A percentile compares a stretch with the other conserved stretches of the same genome.
Conservation (phyloP, 2,329 filamentous ascomycete species). For the Xylaria sp. region DNA sequence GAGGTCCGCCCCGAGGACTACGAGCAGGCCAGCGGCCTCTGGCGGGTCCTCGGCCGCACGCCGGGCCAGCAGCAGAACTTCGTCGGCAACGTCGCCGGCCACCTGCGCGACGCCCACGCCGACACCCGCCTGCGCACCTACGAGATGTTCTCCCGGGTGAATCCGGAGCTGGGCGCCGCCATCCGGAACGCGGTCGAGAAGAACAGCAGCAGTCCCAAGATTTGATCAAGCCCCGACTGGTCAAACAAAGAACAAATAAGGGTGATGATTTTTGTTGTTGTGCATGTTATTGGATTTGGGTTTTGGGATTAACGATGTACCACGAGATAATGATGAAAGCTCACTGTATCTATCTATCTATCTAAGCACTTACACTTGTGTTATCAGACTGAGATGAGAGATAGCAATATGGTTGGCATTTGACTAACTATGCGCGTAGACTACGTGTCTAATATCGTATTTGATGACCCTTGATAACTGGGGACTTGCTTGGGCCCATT, state of each 20-base stretch:
- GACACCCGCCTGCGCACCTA: slow-evolving; percentile 62
- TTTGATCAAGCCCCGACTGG: slow-evolving; percentile 1
- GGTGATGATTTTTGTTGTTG: no score
- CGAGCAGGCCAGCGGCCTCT: slow-evolving; percentile 44
- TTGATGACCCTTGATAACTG: no score
- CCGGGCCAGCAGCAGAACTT: slow-evolving; percentile 64
- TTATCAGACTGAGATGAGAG: no score
- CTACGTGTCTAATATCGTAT: no score
- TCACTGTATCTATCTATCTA: neutral
- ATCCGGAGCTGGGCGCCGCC: slow-evolving; percentile 53
- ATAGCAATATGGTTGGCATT: no score
- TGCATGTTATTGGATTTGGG: no score
- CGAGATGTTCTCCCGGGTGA: slow-evolving; percentile 62
- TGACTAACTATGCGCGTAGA: no score
- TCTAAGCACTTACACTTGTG: no score
- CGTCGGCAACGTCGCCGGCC: slow-evolving; percentile 59
- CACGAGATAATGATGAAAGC: neutral
- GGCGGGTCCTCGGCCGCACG: slow-evolving; percentile 51
- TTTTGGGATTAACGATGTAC: neutral
- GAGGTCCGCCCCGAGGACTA: slow-evolving; percentile 54
- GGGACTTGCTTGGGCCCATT: no score
- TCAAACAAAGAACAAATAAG: no score
- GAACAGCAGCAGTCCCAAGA: slow-evolving; percentile 33
- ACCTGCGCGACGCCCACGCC: slow-evolving; percentile 56
- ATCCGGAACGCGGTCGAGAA: slow-evolving; percentile 58